Percentiles rank a stretch among this genome's conserved stretches.
phyloP scores from a whole-genome alignment of 306 rosid genomes.

The Arachis stenosperma region DNA sequence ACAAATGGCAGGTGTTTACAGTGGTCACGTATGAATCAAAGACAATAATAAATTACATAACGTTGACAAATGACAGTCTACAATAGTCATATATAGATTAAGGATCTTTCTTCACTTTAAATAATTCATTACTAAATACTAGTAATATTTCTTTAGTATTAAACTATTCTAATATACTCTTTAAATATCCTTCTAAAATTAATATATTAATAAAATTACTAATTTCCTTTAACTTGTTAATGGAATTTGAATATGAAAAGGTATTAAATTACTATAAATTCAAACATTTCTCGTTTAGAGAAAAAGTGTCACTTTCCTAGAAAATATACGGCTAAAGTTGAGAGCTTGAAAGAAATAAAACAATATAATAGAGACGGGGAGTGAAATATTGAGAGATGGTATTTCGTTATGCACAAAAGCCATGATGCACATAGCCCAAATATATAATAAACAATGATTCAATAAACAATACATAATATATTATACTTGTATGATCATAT shows the following conservation, averaged over 20 bases:
- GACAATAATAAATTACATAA: no score
- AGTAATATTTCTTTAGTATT: no score
- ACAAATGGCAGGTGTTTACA: no score
- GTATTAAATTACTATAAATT: neutral
- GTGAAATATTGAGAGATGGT: neutral
- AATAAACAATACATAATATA: no score
- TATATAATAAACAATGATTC: neutral
- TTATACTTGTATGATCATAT: no score
- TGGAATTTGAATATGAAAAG: neutral
- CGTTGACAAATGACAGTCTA: no score
- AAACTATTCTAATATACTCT: no score
- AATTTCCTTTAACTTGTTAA: neutral
- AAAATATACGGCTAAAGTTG: conserved; percentile 2
- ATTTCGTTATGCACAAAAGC: conserved; percentile 16
- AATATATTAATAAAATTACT: neutral
- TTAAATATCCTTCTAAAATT: no score
- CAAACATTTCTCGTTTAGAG: neutral
- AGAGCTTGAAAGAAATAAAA: neutral
- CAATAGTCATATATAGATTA: no score
- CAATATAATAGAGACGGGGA: neutral
- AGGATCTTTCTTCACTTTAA: no score
- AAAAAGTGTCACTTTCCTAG: neutral
- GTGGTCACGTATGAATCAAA: no score
- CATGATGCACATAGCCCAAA: neutral
- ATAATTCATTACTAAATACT: no score